Base-by-base conservation (phyloP, 2,329 filamentous ascomycete genomes). In the Clonostachys byssicola region DNA sequence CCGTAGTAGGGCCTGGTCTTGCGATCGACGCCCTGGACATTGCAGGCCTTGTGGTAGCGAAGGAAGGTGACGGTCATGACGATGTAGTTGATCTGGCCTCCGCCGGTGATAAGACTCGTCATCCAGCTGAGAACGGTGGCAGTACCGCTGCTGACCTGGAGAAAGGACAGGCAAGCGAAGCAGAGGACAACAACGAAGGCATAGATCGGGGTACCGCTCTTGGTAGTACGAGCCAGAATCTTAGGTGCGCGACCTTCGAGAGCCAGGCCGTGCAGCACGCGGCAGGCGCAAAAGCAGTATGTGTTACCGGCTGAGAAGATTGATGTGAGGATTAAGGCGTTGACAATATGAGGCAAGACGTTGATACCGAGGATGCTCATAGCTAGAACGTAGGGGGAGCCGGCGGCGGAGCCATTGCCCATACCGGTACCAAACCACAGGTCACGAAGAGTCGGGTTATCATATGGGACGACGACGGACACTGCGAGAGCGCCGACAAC, bases 271-370 rank as follows among this genome's bases (percentile, higher is more conserved):
- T 88, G 74, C 36, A 89, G 72, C 35, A 86, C 83, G 16, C 86
- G 82, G 47, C 80, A 84, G 49, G 81, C 83, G 39, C 84, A 86
- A 69, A 88, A 89, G 49, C 91, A 76, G 66, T 88, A 88, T 12
- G 85, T 86, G 67, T 88, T 89, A 49, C 86, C 88, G 6, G 88
- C 87, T 0, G 86, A 89, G 56, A 90, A 80, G 6, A 91, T 88
- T 3, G 87, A 88, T 0, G 87, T 89, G 20, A 92, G 72, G 12
- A 92, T 79, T 8, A 90, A 82, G 14, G 82, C 87, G 64, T 92
- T 92, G 72, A 92, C 83, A 60, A 92, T 83, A 55, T 80, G 71
- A 5, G 82, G 78, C 5, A 89, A 76, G 5, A 80, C 76, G 7
- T 71, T 68, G 48, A 89, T 81, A 40, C 84, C 84, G 33, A 84